Evolutionary conservation across 257 asterid genomes (phyloP), one percentile per base, ranked within the genome.

Genomic region (Rauvolfia tetraphylla): DNA sequence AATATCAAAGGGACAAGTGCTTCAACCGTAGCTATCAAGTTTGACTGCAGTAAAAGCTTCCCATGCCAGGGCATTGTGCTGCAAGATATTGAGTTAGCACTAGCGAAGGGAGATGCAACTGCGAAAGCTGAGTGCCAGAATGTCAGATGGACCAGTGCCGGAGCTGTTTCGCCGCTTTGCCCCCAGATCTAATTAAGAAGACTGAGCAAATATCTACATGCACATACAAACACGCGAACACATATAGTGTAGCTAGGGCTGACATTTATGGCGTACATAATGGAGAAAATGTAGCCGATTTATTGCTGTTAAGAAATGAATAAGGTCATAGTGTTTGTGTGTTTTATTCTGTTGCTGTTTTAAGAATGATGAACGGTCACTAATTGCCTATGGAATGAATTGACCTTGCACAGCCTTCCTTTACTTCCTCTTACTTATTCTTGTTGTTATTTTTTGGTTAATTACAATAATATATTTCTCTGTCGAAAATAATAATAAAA

Each of bases 1-100:
- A 90, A 90, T 80, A 90, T 93, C 29, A 75, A 13, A 18, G 96
- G 98, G 9, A 84, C 97, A 15, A 91, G 96, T 53, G 91, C 91
- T 9, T 73, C 91, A 0, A 31, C 69, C 14, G 83, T 58, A 44
- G 98, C 96, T 14, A 84, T 93, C 51, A 74, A 57, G 8, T 84
- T 93, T 59, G 74, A 84, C 46, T 93, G 97, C 85, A 89, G 96
- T 36, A 58, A 78, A 73, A 86, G 59, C 38, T 78, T 71, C 72
- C 96, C 97, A 4, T 93, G 97, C 76, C 76, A 79, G 62, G 93
- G 88, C 7, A 90, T 93, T 42, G 78, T 79, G 73, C 72, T 93
- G 81, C 86, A 85, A 51, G 84, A 92, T 82, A 88, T 93, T 77
- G 73, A 87, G 4, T 81, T 93, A 59, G 81, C 42, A 12, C 8